Conservation (phyloP, 2,329 filamentous ascomycete genomes). For the Trichoderma endophyticum region DNA sequence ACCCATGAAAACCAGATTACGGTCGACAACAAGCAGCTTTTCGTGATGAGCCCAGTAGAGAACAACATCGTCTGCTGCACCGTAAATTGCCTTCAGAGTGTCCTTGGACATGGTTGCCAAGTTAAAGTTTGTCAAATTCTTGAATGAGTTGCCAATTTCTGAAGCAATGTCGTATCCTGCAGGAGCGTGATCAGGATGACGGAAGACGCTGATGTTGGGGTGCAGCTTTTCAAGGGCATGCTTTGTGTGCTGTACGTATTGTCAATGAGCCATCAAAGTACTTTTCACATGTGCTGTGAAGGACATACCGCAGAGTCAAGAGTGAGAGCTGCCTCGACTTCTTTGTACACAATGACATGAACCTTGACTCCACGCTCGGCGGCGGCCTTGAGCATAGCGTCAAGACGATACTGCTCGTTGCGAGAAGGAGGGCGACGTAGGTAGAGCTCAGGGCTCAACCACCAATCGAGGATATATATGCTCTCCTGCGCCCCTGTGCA, state of each 20-base stretch:
- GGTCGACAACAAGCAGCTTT: constrained; percentile 81
- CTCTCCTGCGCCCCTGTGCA: constrained; percentile 63
- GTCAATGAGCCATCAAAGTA: constrained; percentile 19
- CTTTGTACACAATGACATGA: constrained; percentile 89
- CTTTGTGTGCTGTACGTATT: constrained; percentile 64
- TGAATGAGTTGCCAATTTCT: constrained; percentile 63
- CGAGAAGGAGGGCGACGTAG: constrained; percentile 75
- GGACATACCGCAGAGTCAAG: constrained; percentile 46
- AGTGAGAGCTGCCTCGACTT: constrained; percentile 77
- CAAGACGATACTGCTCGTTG: constrained; percentile 80
- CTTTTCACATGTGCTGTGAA: constrained; percentile 9
- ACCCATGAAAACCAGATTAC: constrained; percentile 82
- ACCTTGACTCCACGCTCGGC: constrained; percentile 81
- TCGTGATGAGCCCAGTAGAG: constrained; percentile 94
- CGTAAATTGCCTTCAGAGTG: constrained; percentile 74
- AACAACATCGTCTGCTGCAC: constrained; percentile 74
- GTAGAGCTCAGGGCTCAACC: constrained; percentile 85
- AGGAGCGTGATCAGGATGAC: constrained; percentile 84
- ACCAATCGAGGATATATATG: constrained; percentile 88
- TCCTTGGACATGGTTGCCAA: constrained; percentile 67
- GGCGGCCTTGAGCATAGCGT: constrained; percentile 76
- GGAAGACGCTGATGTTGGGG: constrained; percentile 81
- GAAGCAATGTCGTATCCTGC: constrained; percentile 65
- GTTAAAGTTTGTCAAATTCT: constrained; percentile 48
- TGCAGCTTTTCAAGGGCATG: constrained; percentile 72